Conservation (phyloP, 176 grass and related monocot genomes). For the Aegilops longissima region DNA sequence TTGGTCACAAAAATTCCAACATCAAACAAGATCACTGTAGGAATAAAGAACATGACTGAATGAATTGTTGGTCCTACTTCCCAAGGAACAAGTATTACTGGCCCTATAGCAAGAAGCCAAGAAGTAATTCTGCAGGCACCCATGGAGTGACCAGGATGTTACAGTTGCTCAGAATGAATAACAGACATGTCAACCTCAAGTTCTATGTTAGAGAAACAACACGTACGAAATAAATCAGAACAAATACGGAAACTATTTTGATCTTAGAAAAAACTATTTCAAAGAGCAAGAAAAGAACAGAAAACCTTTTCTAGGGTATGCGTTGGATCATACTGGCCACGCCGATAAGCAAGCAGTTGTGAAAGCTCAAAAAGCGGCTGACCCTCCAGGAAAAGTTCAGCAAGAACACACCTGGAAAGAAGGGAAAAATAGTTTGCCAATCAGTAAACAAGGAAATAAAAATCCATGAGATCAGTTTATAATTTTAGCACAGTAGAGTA, state of each 20-base stretch:
- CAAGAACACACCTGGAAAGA: constrained; percentile 86
- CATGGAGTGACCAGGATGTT: neutral
- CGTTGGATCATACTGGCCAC: constrained; percentile 86
- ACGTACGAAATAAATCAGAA: constrained; percentile 2
- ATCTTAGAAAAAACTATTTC: constrained; percentile 7
- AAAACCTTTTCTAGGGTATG: constrained; percentile 83
- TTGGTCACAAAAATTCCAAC: constrained; percentile 7
- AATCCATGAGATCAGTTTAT: neutral
- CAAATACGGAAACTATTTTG: neutral
- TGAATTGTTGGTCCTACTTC: neutral
- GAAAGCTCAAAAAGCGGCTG: constrained; percentile 94
- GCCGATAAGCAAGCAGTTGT: constrained; percentile 90
- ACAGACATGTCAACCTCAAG: neutral
- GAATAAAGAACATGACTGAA: neutral
- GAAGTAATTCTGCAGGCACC: constrained; percentile 23
- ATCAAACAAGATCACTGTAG: neutral
- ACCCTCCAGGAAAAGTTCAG: constrained; percentile 91
- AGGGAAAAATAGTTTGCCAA: constrained; percentile 1
- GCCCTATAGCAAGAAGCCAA: neutral
- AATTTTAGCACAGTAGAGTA: constrained; percentile 9
- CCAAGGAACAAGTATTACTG: neutral
- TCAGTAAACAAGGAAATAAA: constrained; percentile 1
- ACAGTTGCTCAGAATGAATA: constrained; percentile 1
- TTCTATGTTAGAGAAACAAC: constrained; percentile 9
- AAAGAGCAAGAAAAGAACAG: constrained; percentile 2